Evolutionary conservation across 768 basidiomycete species (phyloP), one percentile per base, ranked within the genome.

Genomic region (Crassisporium funariophilum): DNA sequence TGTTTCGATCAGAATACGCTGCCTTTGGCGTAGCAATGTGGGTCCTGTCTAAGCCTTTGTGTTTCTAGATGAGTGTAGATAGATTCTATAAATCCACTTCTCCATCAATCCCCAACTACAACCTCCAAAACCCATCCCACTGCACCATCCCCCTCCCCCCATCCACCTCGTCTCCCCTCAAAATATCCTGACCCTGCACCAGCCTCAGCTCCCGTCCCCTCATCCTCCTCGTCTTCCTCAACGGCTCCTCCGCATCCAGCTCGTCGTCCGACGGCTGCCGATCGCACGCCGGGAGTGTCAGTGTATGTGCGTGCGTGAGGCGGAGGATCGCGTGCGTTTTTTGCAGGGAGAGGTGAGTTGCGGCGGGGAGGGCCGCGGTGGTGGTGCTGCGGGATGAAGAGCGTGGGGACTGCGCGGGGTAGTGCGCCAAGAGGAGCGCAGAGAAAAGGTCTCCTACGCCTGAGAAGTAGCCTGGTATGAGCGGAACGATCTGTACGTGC

Each of bases 401-500:
- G 2, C 2, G 29, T 31, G 29, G 29, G n/a, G 29, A 5, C 10
- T 10, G 5, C 10, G 55, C 43, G 36, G 72, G 64, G 34, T 74
- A 98, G 58, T 94, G 87, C 0, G 83, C 94, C 4, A 95, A 75
- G 20, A 95, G 82, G 45, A 98, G 81, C 1, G 95, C 90, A 5
- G 93, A 93, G 72, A 98, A 98, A 46, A 98, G 83, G 65, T 99
- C 97, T 13, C 97, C 97, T 9, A 97, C 95, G 19, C 97, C 97
- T 15, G 91, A 88, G 65, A 94, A 98, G 71, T 98, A 97, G 9
- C 94, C 95, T 4, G 86, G 80, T 35, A 98, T 77, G 21, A 86
- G 77, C 2, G 87, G 86, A 7, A 99, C 82, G 35, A 75, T 78
- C 58, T 83, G 83, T 0, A 82, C 83, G 65, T 88, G 81, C 3